Conservation (phyloP, 148 eudicot genomes). For the Hydrangea macrophylla region DNA sequence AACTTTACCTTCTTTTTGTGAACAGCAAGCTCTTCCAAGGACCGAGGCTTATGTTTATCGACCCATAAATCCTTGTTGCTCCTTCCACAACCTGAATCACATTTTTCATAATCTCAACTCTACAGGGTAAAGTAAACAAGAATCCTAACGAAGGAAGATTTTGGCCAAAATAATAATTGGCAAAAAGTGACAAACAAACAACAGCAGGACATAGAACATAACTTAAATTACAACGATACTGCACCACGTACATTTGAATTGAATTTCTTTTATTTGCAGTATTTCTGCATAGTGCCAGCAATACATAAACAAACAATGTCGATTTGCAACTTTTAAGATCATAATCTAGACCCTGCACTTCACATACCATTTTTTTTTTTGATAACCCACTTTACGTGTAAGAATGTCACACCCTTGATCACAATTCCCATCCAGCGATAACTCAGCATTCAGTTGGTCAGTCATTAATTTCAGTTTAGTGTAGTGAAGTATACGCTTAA, state of each 20-base stretch:
- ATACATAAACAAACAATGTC: too few relatives aligned
- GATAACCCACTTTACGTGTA: too few relatives aligned
- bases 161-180: background rate
- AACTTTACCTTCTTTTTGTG: slow-evolving; percentile 83
- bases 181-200: background rate
- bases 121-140: slow-evolving; percentile 8
- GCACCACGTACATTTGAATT: background rate
- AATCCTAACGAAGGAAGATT: background rate
- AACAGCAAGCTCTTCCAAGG: slow-evolving; percentile 81
- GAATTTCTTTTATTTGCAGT: background rate
- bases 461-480: background rate
- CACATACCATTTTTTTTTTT: background rate
- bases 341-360: background rate
- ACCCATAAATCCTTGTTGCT: slow-evolving; percentile 60
- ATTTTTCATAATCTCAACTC: slow-evolving; percentile 14
- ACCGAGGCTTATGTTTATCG: slow-evolving; percentile 68
- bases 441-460: background rate
- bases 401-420: background rate
- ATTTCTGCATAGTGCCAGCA: background rate
- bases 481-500: background rate
- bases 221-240: background rate
- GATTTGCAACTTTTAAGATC: background rate
- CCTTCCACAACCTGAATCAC: slow-evolving; percentile 43
- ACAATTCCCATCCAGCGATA: background rate
- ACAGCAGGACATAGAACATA: background rate